Evolutionary conservation across 2,329 filamentous ascomycete species (phyloP).

Genomic region (Hypoxylon sp.): DNA sequence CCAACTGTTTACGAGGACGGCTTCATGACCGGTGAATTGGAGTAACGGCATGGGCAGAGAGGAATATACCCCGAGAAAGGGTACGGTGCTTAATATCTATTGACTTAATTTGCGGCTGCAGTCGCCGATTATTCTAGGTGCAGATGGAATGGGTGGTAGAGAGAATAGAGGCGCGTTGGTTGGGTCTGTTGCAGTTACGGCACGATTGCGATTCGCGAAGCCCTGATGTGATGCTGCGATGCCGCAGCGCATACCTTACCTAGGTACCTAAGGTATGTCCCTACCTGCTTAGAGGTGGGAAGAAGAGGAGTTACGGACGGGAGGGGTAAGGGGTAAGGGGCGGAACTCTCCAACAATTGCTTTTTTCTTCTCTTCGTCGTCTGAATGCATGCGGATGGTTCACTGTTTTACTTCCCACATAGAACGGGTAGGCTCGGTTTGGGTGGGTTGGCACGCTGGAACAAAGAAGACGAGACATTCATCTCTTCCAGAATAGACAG

Average conservation of each 20-base stretch:
- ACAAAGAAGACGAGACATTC: constrained; percentile 3
- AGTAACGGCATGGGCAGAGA: neutral
- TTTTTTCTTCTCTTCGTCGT: constrained; percentile 5
- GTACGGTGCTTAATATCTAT: constrained; percentile 26
- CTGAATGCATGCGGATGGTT: constrained; percentile 18
- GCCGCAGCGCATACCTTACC: constrained; percentile 13
- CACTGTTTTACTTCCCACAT: constrained; percentile 16
- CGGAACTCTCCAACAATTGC: constrained; percentile 13
- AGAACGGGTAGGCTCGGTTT: constrained; percentile 10
- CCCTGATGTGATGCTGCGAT: constrained; percentile 18
- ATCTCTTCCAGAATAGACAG: constrained; percentile 8
- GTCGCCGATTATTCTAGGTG: constrained; percentile 3
- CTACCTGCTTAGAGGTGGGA: constrained; percentile 1
- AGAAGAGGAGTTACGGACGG: neutral
- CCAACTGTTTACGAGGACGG: neutral
- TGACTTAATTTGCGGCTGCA: constrained; percentile 19
- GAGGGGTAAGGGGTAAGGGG: constrained; percentile 3
- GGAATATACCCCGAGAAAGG: constrained; percentile 1
- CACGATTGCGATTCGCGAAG: constrained; percentile 31
- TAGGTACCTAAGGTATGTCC: too few relatives aligned
- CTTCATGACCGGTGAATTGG: neutral
- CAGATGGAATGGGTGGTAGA: constrained; percentile 1
- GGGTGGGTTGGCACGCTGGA: neutral
- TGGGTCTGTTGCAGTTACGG: constrained; percentile 25
- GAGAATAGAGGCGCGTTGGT: neutral